Evolutionary conservation across 192 early-diverging fungal species (phyloP).

Genomic region (Linnemannia zychae): DNA sequence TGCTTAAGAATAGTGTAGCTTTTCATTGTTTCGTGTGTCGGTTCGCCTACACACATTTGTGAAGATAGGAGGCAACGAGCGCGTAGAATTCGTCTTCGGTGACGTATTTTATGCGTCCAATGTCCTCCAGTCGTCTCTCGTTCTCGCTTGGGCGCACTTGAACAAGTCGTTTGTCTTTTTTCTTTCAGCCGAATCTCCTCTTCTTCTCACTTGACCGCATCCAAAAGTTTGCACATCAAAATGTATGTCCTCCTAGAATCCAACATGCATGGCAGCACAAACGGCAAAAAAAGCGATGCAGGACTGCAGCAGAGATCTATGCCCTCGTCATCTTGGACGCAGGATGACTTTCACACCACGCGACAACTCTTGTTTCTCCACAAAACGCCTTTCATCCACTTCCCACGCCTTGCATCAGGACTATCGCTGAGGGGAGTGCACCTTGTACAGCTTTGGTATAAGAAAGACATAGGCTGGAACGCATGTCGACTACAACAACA

Average conservation of each 20-base stretch:
- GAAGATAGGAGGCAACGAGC: too few relatives aligned
- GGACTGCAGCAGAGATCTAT: background rate
- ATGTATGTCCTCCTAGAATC: background rate
- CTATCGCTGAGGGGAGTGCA: background rate
- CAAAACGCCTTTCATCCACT: background rate
- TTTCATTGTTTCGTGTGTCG: too few relatives aligned
- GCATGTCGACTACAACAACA: background rate
- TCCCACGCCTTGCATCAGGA: background rate
- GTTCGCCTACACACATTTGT: too few relatives aligned
- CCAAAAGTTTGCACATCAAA: background rate
- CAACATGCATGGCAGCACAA: background rate
- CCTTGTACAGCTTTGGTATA: background rate
- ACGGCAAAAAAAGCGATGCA: background rate
- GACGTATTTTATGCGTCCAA: too few relatives aligned
- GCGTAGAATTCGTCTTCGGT: too few relatives aligned
- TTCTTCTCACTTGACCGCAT: background rate
- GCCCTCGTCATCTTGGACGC: background rate
- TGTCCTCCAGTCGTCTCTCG: too few relatives aligned
- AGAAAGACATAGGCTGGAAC: background rate
- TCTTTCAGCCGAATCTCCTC: background rate
- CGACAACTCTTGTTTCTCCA: conserved; percentile 8
- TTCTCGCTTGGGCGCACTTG: too few relatives aligned
- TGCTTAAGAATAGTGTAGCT: too few relatives aligned
- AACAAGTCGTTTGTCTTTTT: background rate
- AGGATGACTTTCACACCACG: background rate